A percentile compares a stretch with the other conserved stretches of the same genome.
Evolutionary conservation across 2,329 filamentous ascomycete species (phyloP).

Genomic region (Fusarium chaquense): DNA sequence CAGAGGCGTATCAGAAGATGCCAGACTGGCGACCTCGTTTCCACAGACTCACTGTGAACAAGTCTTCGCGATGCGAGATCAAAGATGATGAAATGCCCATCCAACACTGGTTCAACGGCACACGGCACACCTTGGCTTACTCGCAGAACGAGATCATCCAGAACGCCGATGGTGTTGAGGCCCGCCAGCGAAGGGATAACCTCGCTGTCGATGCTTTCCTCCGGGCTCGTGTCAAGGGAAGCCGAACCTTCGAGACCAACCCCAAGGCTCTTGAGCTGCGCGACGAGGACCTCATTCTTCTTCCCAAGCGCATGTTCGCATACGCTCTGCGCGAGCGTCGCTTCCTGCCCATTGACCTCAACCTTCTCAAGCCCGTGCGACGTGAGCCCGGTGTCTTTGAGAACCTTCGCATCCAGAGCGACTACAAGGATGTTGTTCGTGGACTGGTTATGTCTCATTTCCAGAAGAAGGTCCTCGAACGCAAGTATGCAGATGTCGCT

Average conservation of each 20-base stretch:
- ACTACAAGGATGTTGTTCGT: constrained; percentile 57
- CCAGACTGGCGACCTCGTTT: constrained; percentile 54
- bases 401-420: constrained; percentile 55
- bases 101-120: constrained; percentile 54
- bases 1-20: constrained; percentile 55
- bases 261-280: constrained; percentile 47
- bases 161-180: constrained; percentile 53
- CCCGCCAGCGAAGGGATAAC: constrained; percentile 54
- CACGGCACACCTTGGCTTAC: constrained; percentile 50
- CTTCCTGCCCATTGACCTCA: constrained; percentile 55
- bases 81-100: constrained; percentile 54
- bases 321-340: constrained; percentile 57
- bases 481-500: constrained; percentile 48
- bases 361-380: constrained; percentile 52
- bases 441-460: constrained; percentile 57
- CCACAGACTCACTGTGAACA: constrained; percentile 48
- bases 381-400: constrained; percentile 55
- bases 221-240: constrained; percentile 52
- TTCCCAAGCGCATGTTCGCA: constrained; percentile 58
- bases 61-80: constrained; percentile 49
- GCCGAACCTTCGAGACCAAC: constrained; percentile 52
- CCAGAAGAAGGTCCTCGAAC: constrained; percentile 55
- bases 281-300: constrained; percentile 50
- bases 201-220: constrained; percentile 53
- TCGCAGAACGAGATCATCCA: constrained; percentile 54